Evolutionary conservation across 257 asterid species (phyloP), one percentile per base, ranked within the genome.

Genomic region (Solanum ossicruentum): DNA sequence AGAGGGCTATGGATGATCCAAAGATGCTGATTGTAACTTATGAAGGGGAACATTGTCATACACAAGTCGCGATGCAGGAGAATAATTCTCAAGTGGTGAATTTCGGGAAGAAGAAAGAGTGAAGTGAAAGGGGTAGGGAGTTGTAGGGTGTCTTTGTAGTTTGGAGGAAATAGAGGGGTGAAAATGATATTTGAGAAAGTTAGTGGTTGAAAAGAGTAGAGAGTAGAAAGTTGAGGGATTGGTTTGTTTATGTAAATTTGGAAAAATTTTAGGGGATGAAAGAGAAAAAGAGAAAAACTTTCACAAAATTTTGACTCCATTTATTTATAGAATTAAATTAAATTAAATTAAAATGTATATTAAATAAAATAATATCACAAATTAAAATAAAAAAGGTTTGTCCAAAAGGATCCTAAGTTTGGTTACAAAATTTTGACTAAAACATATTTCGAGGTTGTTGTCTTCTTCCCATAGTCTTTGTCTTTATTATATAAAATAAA

Each of bases 1-100:
- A 95, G 89, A 92, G 98, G 85, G 97, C 97, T 2, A 88, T 86
- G 1, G 98, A 95, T 69, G 97, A 95, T 85, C 96, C 97, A 5
- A 18, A 89, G 86, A 93, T 93, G 97, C 89, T 95, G 84, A 88
- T 93, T 23, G 95, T 93, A 70, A 93, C 98, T 8, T 93, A 95
- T 87, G 96, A 93, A 85, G 97, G 93, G 80, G 98, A 93, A 87
- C 98, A 95, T 88, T 88, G 89, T 20, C 98, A 94, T 77, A 61
- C 84, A 3, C 89, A 82, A 56, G 91, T 85, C 10, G 89, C 87
- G 87, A 61, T 84, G 87, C 92, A 85, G 90, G 92, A 87, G 88
- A 89, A 75, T 78, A 57, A 85, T 20, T 32, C 52, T 7, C 82
- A 77, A 77, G 51, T 77, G 82, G 12, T 77, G 45, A 12, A 7